These are phyloP conservation scores for Ophiostoma fasciatum DNA, from an alignment of 2,329 filamentous ascomycete genomes.

Conservation along the genomic window DNA sequence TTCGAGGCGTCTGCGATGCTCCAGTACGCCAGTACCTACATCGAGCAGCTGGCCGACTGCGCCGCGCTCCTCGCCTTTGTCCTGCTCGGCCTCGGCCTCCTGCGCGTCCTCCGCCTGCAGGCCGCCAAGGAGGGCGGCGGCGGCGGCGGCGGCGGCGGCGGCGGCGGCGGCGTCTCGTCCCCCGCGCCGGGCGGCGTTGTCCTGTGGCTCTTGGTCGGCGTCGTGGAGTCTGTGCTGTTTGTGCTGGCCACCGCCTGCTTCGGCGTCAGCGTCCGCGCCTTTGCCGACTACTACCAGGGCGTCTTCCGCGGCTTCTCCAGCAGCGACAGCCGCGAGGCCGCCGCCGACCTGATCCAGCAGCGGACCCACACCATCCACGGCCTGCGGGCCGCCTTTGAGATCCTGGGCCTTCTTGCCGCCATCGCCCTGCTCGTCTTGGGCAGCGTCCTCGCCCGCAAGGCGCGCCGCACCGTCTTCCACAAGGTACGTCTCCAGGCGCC, in stretches of 20 bases:
- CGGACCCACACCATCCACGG: background rate
- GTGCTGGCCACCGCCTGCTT: background rate
- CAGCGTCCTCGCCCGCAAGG: background rate
- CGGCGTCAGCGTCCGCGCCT: background rate
- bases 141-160: too few relatives aligned
- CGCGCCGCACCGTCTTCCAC: background rate
- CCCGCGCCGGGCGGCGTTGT: too few relatives aligned
- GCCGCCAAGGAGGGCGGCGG: conserved; percentile 4
- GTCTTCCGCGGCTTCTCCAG: too few relatives aligned
- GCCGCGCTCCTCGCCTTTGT: conserved; percentile 13
- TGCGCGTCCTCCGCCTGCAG: conserved; percentile 7
- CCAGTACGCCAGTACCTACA: conserved; percentile 7
- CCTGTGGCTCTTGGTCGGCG: too few relatives aligned
- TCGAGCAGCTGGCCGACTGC: conserved; percentile 9
- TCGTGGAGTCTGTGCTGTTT: too few relatives aligned
- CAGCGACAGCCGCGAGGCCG: background rate
- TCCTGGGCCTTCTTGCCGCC: background rate
- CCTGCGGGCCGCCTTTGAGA: background rate
- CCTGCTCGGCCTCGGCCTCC: conserved; percentile 14
- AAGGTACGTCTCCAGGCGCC: too few relatives aligned
- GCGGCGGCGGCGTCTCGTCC: too few relatives aligned
- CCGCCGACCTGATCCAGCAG: background rate
- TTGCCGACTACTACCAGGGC: background rate
- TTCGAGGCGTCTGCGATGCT: background rate
- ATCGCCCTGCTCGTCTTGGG: background rate